These are phyloP conservation scores for Alternaria solani DNA, from an alignment of 2,329 filamentous ascomycete genomes.

Conservation along the genomic window DNA sequence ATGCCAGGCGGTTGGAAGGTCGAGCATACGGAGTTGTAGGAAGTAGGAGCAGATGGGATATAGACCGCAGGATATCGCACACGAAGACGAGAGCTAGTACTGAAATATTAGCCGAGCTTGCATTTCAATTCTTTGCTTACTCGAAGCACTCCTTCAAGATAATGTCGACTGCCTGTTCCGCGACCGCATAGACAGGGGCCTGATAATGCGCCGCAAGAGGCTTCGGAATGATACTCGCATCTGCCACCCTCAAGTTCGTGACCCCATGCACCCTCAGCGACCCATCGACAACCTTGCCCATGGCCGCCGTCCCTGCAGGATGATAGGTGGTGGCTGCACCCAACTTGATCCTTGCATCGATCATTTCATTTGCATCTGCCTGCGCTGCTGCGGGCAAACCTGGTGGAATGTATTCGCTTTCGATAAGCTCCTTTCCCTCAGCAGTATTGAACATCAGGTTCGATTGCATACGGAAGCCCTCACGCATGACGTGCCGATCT, in stretches of 20 bases:
- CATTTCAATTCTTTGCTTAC: not conserved
- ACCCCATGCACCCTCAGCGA: constrained; percentile 61
- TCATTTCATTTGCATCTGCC: constrained; percentile 56
- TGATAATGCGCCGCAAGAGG: constrained; percentile 36
- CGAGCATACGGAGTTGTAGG: not conserved
- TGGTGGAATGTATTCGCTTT: not conserved
- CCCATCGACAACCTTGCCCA: constrained; percentile 61
- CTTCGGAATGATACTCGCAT: constrained; percentile 38
- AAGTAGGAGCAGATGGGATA: not conserved
- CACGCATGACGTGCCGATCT: constrained; percentile 54
- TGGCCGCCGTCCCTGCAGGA: constrained; percentile 65
- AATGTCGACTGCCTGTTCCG: not conserved
- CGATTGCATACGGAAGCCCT: constrained; percentile 58
- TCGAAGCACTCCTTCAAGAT: not conserved
- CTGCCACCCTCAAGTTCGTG: constrained; percentile 57
- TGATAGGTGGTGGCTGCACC: constrained; percentile 61
- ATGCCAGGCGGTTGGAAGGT: not conserved
- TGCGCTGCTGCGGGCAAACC: too few relatives aligned
- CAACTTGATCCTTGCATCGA: constrained; percentile 59
- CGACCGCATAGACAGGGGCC: constrained; percentile 26
- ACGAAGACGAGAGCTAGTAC: not conserved
- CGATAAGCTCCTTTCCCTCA: constrained; percentile 52
- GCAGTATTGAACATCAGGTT: constrained; percentile 54
- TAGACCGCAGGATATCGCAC: not conserved
- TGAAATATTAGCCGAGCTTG: not conserved